Evolutionary conservation across 345 rosid species (phyloP), one percentile per base, ranked within the genome.

Genomic region (Eucalyptus melliodora): DNA sequence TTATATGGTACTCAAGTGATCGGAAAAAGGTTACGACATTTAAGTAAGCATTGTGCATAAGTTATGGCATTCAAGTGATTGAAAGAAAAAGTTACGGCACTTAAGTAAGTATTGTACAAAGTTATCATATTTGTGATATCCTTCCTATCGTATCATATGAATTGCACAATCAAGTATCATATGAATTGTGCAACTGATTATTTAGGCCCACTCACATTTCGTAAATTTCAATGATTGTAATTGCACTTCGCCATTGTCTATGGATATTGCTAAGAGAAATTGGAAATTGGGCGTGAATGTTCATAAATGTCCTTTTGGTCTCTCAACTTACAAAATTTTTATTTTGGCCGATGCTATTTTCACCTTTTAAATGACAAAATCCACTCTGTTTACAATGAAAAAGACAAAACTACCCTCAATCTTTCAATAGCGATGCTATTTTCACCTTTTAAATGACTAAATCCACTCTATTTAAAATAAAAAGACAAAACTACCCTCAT

Each of bases 301-400:
- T 65, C 19, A 4, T 7, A n/a, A 65, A 7, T 30, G 11, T 7
- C 37, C 3, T 14, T 16, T 65, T 30, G 19, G 37, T 65, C 77
- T n/a, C 2, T 65, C 0, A 65, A 30, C 19, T 14, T 65, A 34
- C 69, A 27, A 6, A 1, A 1, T n/a, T n/a, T n/a, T n/a, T 1
- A 1, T 7, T 53, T 56, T 56, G 30, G 44, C 8, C 2, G 44
- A 42, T 42, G 44, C 44, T 42, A 42, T 6, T 42, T 42, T 42
- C 44, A 42, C 44, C 44, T 42, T 42, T 42, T 42, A 42, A 42
- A 42, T 42, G 44, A 42, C 42, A 42, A 42, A 42, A 42, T 42
- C 42, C 7, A 42, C 42, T 42, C 42, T 42, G 6, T 42, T 42
- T 42, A 42, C 42, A 42, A 42, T 40, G n/a, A 42, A 42, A 42